Evolutionary conservation across 805 yeast species (phyloP), one percentile per base, ranked within the genome.

Genomic region (Brettanomyces sp.): DNA sequence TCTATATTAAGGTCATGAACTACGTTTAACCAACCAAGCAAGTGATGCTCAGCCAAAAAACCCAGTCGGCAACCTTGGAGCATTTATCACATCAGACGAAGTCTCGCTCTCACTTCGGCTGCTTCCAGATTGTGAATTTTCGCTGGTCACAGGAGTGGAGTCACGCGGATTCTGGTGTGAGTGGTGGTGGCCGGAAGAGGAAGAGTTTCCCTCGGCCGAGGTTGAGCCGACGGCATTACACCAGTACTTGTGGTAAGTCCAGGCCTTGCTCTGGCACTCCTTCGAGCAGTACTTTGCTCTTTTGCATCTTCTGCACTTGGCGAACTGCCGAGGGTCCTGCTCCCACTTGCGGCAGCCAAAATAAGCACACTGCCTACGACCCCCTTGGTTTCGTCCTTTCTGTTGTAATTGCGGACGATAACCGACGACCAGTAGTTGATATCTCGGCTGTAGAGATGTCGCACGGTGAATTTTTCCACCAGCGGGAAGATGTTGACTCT

Each of bases 401-500:
- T 76, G 60, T 96, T 91, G 1, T 96, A 89, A 63, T 93, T 93
- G 46, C 98, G 73, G 90, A 93, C 93, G 36, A 90, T 88, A n/a
- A 91, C 95, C 3, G 96, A 93, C 3, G 97, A 87, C 99, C 99
- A 91, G 64, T 90, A 89, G 54, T 85, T 82, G 71, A 89, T 79
- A 54, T 90, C 96, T 39, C 82, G 77, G 3, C 87, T 79, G 53
- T 83, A 77, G 41, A 72, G 66, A 45, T 75, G 70, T 46, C 73
- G 73, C 18, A 78, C 76, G 0, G 98, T 91, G 60, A 87, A 91
- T 62, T 85, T 81, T 63, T 91, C 99, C 36, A 91, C 97, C 53
- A 91, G 66, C 8, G 95, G 96, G 66, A 93, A 91, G 25, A 91
- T 66, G 60, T 91, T 88, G 28, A 81, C 65, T 45, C 66, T 64